phyloP scores from a whole-genome alignment of 139 green algal genomes.

The Auxenochlorella protothecoides region DNA sequence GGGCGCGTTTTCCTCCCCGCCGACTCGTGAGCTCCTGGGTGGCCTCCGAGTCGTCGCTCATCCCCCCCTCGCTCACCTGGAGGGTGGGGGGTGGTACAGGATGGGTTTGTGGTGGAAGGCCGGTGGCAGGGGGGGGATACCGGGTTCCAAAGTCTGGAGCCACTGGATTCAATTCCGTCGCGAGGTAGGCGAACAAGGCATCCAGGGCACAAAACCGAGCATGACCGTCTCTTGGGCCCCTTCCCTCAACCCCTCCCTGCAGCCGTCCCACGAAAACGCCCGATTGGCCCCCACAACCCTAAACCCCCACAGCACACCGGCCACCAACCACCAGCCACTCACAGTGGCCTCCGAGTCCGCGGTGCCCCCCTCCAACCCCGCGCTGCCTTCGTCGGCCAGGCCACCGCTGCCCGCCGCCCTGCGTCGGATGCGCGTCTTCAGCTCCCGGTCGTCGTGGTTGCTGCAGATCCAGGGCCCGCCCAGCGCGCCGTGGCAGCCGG shows the following conservation, averaged over 20 bases:
- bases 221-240: too few species aligned
- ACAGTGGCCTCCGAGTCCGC: conserved; percentile 2
- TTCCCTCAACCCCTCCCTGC: neutral
- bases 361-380: conserved; percentile 1
- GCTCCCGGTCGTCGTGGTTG: conserved; percentile 24
- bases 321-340: neutral
- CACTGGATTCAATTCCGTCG: neutral
- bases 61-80: too few species aligned
- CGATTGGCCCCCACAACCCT: neutral
- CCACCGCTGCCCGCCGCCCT: conserved; percentile 4
- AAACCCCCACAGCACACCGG: neutral
- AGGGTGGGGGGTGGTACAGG: too few species aligned
- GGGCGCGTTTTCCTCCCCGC: too few species aligned
- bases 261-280: neutral
- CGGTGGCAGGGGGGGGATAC: too few species aligned
- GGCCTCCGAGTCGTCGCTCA: neutral
- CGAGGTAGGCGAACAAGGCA: neutral
- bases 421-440: conserved; percentile 25
- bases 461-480: conserved; percentile 21
- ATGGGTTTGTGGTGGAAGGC: too few species aligned
- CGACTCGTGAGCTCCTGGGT: neutral
- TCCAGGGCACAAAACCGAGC: neutral
- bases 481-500: conserved; percentile 5
- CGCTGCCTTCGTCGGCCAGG: conserved; percentile 8
- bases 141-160: too few species aligned